Evolutionary conservation across 2,329 filamentous ascomycete genomes (phyloP), one percentile per base, ranked within the genome.

Genomic region (Colletotrichum endophyticum): DNA sequence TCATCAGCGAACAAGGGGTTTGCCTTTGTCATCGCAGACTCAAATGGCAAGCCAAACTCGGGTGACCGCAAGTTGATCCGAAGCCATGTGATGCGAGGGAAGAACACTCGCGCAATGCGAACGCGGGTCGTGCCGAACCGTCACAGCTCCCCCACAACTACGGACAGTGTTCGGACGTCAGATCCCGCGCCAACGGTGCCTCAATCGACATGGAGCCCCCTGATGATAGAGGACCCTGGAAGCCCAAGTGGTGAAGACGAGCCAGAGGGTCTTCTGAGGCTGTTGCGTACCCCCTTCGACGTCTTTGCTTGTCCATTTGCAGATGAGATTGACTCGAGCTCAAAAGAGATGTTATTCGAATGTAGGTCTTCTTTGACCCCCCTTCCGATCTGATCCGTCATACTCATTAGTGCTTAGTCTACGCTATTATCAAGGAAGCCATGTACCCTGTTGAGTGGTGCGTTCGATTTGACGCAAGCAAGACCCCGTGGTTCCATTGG

Each of bases 391-490:
- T 0, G 6, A n/a, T 53, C 12, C 13, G 5, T 13, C 8, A n/a
- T 32, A 25, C 64, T 66, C n/a, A 12, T 22, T 15, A 8, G 9
- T n/a, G 4, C 27, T 12, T 57, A 77, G 76, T 66, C 32, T 77
- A 67, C 36, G 49, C 59, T 6, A 16, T 64, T 0, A 66, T 77
- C 59, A 77, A 77, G 36, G 68, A 83, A 8, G 77, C 77, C 6
- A 77, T 83, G 63, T 84, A 82, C 19, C 82, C 82, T 1, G 75
- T 79, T 32, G 82, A 84, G 61, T 79, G 79, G 79, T 84, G 82
- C 63, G 77, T 81, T 67, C 72, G 78, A 1, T 49, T 73, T 2
- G 81, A 83, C 68, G 27, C 16, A 4, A 73, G 75, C 36, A 81
- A 79, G 6, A 77, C 39, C 0, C 39, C 67, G 39, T 83, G 82